Conservation (phyloP, 768 basidiomycete species). For the Pleurotus citrinopileatus region DNA sequence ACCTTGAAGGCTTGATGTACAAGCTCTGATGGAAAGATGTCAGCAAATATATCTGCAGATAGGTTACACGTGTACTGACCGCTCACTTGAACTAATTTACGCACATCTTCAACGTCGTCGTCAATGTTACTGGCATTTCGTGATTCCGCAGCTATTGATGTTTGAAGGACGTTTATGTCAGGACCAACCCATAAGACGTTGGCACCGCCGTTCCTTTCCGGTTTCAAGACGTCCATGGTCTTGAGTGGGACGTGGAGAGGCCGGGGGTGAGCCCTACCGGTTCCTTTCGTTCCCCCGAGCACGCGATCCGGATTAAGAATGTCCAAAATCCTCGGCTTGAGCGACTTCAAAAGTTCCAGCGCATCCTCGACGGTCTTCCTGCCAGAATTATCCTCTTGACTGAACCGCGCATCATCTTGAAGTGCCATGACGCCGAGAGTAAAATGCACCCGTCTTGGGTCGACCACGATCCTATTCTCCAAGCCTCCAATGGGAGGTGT, state of each 20-base stretch:
- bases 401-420: neutral
- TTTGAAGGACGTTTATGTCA: constrained; percentile 15
- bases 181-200: constrained; percentile 61
- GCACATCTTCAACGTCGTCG: neutral
- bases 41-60: neutral
- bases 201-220: constrained; percentile 29
- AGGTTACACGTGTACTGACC: neutral
- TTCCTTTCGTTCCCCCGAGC: neutral
- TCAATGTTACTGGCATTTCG: neutral
- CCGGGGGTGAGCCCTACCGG: neutral
- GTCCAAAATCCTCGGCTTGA: constrained; percentile 38
- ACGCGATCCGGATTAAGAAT: constrained; percentile 26
- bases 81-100: neutral
- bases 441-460: constrained; percentile 60
- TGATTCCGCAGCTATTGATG: neutral
- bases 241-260: constrained; percentile 40
- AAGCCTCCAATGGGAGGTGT: constrained; percentile 43
- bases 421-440: constrained; percentile 77
- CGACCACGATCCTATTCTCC: constrained; percentile 57
- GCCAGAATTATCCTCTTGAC: neutral
- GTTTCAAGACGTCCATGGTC: constrained; percentile 43
- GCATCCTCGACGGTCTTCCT: constrained; percentile 36
- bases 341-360: constrained; percentile 38
- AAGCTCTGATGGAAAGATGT: constrained; percentile 36
- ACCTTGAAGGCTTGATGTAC: constrained; percentile 36